Base-by-base conservation (phyloP, 805 yeast genomes). In the Cyberlindnera xylosilytica region DNA sequence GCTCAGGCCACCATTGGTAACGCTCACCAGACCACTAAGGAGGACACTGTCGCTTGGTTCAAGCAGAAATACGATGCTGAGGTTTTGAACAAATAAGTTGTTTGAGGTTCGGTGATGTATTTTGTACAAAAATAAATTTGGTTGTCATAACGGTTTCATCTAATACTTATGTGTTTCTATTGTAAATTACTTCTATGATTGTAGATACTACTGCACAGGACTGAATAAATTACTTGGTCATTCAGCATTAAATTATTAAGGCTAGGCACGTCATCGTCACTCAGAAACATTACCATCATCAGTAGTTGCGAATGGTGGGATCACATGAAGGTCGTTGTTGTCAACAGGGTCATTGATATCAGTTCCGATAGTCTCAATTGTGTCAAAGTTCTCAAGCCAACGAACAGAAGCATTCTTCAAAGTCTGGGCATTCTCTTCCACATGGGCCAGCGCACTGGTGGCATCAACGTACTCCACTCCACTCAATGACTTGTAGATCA, bases 61-160 rank as follows among this genome's bases (percentile, higher is more conserved):
- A 93, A 93, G 85, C 93, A 89, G 75, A 93, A 86, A 82, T 93
- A 91, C 83, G 99, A 93, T 76, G 99, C 99, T 71, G 95, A 89
- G 65, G 99, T 93, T 67, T 76, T 85, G 73, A 78, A 81, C 78
- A 83, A 84, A 74, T 83, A 82, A 71, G 57, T 60, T 42, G n/a
- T n/a, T 42, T 38, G 28, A 39, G 36, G 40, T 33, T 41, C 38
- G 46, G 45, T 41, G 43, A 37, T 49, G 53, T 45, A 47, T 45
- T 51, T 51, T 49, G 49, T 46, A 46, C 40, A 45, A 47, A 45
- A 42, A 43, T 39, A 45, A 38, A 38, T 18, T 39, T 36, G 45
- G 46, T 41, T 45, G 41, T 42, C 42, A 45, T 48, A 20, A 45
- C 45, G 50, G 48, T 36, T 36, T 29, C 33, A 35, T 34, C 31